A percentile compares a stretch with the other conserved stretches of the same genome.
phyloP scores from a whole-genome alignment of 805 yeast species.

The Diddensiella santjacobensis region DNA sequence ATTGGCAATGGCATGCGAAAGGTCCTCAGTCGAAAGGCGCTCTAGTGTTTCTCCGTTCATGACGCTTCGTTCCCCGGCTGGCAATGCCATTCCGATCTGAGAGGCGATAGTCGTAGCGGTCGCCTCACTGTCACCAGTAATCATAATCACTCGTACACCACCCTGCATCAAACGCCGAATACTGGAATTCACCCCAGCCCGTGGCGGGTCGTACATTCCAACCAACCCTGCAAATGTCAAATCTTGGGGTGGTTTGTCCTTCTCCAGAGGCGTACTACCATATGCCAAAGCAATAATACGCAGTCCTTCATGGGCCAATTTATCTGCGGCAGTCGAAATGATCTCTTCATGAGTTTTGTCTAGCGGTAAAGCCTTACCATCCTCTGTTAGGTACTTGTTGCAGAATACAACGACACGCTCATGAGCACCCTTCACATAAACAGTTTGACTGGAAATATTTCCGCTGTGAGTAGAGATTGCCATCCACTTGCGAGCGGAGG shows the following conservation, averaged over 20 bases:
- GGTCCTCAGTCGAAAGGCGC: slow-evolving; percentile 61
- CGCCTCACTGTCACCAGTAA: slow-evolving; percentile 89
- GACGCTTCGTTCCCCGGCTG: slow-evolving; percentile 60
- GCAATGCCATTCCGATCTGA: slow-evolving; percentile 80
- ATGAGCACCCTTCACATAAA: slow-evolving; percentile 83
- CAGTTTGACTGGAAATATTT: slow-evolving; percentile 49
- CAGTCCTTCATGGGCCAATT: slow-evolving; percentile 76
- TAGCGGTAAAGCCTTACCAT: slow-evolving; percentile 58
- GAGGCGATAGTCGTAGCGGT: slow-evolving; percentile 83
- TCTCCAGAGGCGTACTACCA: slow-evolving; percentile 33
- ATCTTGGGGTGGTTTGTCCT: slow-evolving; percentile 38
- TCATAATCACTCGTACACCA: slow-evolving; percentile 97
- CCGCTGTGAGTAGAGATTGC: slow-evolving; percentile 70
- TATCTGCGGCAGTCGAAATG: slow-evolving; percentile 56
- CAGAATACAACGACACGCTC: slow-evolving; percentile 67
- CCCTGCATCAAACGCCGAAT: slow-evolving; percentile 76
- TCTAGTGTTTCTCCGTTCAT: slow-evolving; percentile 84
- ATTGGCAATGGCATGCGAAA: slow-evolving; percentile 70
- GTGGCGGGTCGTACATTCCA: slow-evolving; percentile 98
- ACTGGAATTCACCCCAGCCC: slow-evolving; percentile 76
- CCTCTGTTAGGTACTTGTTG: slow-evolving; percentile 52
- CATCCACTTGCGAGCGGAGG: slow-evolving; percentile 83
- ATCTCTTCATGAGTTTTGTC: slow-evolving; percentile 44
- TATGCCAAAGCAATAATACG: slow-evolving; percentile 81
- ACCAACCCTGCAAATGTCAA: slow-evolving; percentile 79